Evolutionary conservation across 2,329 filamentous ascomycete species (phyloP), one percentile per base, ranked within the genome.

Genomic region (Venturia pyrina): DNA sequence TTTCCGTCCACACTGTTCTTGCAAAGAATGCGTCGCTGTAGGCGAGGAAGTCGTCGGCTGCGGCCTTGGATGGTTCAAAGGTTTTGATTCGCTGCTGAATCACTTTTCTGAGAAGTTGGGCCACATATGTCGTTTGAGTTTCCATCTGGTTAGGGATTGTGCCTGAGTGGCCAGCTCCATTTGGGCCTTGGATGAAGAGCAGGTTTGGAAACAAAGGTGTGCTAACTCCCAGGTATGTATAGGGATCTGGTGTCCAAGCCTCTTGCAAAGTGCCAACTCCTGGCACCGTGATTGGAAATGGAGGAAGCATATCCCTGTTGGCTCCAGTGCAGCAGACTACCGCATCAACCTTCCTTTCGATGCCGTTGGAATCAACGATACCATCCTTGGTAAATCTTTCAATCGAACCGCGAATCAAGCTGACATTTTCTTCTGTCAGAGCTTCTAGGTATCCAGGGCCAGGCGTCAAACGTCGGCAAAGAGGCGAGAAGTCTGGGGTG

Each of bases 141-240:
- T 91, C 89, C 32, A 88, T 80, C 67, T 80, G 83, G 70, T 89
- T 85, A 1, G 88, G 87, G 0, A 90, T 84, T 0, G 86, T 90
- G 0, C 88, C 88, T 40, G 48, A 59, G 21, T 44, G 34, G 24
- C 63, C 63, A 37, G 63, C 37, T 24, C 64, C 64, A 28, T 66
- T 64, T 3, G 64, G 64, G 15, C 64, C 64, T 7, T 62, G 56
- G 10, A 66, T 10, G 21, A 66, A 50, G 34, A 89, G 78, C 0
- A 90, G 76, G 68, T 90, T 91, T 0, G 88, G 87, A 68, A 89
- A 89, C 0, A 82, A 83, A 0, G 87, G 87, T 0, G 85, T 83
- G 0, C 83, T 83, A 1, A 87, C 70, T 0, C 87, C 87, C 6
- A 89, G 77, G 69, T 90, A 91, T 0, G 56, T 66, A 28, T 66